Conservation (phyloP, 2,329 filamentous ascomycete species). For the Penicillium sclerotigenum region DNA sequence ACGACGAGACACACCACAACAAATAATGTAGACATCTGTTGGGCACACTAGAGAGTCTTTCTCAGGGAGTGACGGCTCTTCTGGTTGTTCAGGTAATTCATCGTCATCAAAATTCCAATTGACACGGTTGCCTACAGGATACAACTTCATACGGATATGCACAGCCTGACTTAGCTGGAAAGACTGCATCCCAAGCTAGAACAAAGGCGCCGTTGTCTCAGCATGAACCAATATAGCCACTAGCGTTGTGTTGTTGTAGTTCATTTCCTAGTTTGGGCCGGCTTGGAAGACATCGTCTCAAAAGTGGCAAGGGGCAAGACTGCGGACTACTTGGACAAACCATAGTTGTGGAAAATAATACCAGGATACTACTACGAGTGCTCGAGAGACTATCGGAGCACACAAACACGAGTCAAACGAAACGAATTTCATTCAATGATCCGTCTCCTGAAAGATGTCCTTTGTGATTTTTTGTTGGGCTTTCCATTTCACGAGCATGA, state of each 20-base stretch:
- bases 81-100: no score
- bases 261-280: neutral
- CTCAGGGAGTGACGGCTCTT: no score
- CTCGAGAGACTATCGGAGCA: neutral
- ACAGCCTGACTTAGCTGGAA: neutral
- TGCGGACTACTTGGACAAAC: neutral
- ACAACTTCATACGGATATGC: no score
- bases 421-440: neutral
- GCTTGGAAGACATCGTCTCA: neutral
- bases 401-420: neutral
- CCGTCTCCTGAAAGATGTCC: neutral
- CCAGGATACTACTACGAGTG: neutral
- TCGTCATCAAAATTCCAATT: no score
- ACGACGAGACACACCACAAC: constrained; percentile 17
- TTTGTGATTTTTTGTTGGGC: neutral
- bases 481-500: neutral
- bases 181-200: neutral
- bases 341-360: neutral
- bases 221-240: neutral
- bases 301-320: neutral
- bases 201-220: constrained; percentile 5
- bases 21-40: constrained; percentile 27
- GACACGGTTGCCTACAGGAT: no score
- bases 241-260: neutral
- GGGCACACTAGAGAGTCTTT: no score